phyloP scores from a whole-genome alignment of 441 rosid genomes.

The Capsella rubella region DNA sequence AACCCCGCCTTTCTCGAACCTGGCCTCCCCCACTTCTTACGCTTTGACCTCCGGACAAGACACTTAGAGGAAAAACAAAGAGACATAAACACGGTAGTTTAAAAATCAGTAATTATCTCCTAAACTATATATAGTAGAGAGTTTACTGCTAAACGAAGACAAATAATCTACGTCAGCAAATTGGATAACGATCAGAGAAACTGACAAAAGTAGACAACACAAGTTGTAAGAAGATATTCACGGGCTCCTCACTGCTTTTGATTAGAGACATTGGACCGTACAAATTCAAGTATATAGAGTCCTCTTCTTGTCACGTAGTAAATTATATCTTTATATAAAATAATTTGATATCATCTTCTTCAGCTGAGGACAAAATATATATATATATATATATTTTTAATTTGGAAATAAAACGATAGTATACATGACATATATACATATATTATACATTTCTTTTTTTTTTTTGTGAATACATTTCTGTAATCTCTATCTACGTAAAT shows the following conservation, averaged over 20 bases:
- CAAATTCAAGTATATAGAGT: background rate
- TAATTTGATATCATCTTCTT: background rate
- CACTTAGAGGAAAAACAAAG: background rate
- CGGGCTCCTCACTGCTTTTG: constrained; percentile 9
- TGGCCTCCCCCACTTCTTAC: constrained; percentile 4
- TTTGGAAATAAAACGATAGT: constrained; percentile 5
- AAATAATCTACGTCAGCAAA: constrained; percentile 13
- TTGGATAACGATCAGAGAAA: constrained; percentile 15
- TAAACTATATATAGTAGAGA: background rate
- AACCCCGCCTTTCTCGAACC: background rate
- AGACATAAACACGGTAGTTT: background rate
- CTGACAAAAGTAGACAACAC: background rate
- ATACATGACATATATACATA: too few relatives aligned
- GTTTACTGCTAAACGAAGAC: background rate
- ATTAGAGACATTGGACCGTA: constrained; percentile 18
- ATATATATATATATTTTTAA: background rate
- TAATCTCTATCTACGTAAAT: too few relatives aligned
- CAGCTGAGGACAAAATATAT: background rate
- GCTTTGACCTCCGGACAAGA: constrained; percentile 16
- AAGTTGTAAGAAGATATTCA: constrained; percentile 9
- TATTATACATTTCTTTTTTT: too few relatives aligned
- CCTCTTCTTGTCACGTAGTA: background rate
- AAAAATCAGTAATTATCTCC: background rate
- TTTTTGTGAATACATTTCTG: too few relatives aligned
- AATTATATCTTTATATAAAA: background rate